Conservation (phyloP, 2,329 filamentous ascomycete genomes). For the Penicillium crustosum region DNA sequence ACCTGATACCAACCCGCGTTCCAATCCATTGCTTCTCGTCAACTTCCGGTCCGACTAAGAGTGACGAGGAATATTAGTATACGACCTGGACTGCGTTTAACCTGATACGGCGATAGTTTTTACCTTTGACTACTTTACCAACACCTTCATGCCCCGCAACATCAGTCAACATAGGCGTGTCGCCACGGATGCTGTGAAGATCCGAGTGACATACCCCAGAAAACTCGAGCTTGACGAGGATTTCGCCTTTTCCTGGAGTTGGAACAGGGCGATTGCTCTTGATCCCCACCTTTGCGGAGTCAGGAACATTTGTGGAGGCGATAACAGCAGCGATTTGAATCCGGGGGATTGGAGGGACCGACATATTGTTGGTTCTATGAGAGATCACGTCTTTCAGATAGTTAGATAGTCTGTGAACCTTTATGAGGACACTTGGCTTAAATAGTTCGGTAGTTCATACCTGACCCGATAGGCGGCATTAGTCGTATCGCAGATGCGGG, state of each 20-base stretch:
- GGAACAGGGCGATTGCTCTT: slow-evolving; percentile 35
- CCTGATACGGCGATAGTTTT: background rate
- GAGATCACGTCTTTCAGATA: background rate
- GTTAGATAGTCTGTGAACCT: background rate
- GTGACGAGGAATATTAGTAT: background rate
- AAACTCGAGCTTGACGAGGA: slow-evolving; percentile 51
- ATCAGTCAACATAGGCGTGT: slow-evolving; percentile 46
- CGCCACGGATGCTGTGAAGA: slow-evolving; percentile 46
- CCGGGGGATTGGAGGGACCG: slow-evolving; percentile 24
- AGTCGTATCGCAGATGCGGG: slow-evolving; percentile 7
- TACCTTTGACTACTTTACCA: slow-evolving; percentile 42
- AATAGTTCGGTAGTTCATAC: background rate
- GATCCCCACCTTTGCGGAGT: slow-evolving; percentile 26
- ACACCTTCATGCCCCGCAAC: slow-evolving; percentile 51
- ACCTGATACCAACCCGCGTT: slow-evolving; percentile 36
- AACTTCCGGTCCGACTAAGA: slow-evolving; percentile 30
- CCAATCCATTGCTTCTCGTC: slow-evolving; percentile 32
- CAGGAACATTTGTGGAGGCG: slow-evolving; percentile 23
- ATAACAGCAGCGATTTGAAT: slow-evolving; percentile 36
- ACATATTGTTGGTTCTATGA: slow-evolving; percentile 10
- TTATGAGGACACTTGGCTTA: background rate
- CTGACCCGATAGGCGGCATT: background rate
- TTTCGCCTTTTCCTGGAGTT: slow-evolving; percentile 38
- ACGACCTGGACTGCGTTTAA: background rate
- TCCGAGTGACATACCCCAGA: slow-evolving; percentile 52